phyloP scores from a whole-genome alignment of 2,329 filamentous ascomycete species.

The Thelonectria discophora region DNA sequence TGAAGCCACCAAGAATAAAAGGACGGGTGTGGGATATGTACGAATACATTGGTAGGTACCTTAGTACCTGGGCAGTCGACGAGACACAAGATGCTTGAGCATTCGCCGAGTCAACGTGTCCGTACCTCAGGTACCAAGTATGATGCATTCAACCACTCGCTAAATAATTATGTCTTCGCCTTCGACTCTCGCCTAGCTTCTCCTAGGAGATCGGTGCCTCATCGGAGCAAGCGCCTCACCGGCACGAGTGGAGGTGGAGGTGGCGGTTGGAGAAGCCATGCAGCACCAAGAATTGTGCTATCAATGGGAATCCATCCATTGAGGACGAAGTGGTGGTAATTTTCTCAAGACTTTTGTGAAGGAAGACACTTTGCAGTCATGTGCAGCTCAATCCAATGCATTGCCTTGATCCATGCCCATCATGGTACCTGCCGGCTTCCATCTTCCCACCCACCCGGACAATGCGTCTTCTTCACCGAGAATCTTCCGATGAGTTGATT shows the following conservation, averaged over 20 bases:
- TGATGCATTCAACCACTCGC: no score
- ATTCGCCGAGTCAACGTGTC: no score
- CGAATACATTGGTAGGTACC: no score
- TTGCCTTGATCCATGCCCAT: not conserved
- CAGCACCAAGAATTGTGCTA: not conserved
- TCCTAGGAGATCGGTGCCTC: not conserved
- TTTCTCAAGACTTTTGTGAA: not conserved
- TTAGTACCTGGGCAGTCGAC: no score
- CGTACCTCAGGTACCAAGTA: no score
- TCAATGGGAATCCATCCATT: not conserved
- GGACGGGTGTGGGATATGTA: not conserved
- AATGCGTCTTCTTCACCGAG: not conserved
- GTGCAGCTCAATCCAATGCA: no score
- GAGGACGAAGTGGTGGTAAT: not conserved
- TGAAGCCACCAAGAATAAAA: not conserved
- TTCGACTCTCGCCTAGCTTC: no score
- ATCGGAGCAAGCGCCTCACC: not conserved
- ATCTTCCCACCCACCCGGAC: not conserved
- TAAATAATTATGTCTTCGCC: no score
- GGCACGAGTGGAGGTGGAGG: constrained; percentile 9
- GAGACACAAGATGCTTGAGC: no score
- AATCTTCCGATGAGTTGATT: not conserved
- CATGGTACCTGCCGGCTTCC: not conserved
- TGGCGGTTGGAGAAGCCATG: not conserved
- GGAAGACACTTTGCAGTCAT: no score